phyloP scores from a whole-genome alignment of 345 rosid species.

The Populus ilicifolia region DNA sequence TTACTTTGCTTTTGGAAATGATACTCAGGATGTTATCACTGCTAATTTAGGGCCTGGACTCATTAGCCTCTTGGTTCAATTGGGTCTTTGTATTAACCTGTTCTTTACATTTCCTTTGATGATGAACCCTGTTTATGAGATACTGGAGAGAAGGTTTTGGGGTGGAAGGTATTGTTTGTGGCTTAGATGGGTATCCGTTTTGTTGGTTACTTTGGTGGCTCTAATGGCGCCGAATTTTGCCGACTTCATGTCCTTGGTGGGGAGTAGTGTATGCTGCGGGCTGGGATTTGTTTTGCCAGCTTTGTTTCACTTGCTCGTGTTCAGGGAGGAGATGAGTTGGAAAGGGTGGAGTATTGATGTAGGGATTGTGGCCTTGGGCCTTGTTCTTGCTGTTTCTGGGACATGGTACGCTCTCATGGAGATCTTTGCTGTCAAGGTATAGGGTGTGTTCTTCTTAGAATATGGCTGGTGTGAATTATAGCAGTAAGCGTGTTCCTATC shows the following conservation, averaged over 20 bases:
- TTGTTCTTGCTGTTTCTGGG: constrained; percentile 61
- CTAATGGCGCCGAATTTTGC: constrained; percentile 77
- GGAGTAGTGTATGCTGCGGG: constrained; percentile 80
- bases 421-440: constrained; percentile 39
- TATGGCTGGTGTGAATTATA: background rate
- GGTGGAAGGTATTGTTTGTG: constrained; percentile 65
- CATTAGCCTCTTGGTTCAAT: constrained; percentile 57
- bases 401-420: constrained; percentile 69
- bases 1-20: constrained; percentile 71
- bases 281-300: constrained; percentile 80
- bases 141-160: constrained; percentile 64
- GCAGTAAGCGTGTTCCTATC: background rate
- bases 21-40: constrained; percentile 74
- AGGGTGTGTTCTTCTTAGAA: background rate
- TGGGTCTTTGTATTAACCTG: constrained; percentile 78
- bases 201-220: constrained; percentile 58
- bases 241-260: constrained; percentile 81
- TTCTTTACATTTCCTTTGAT: constrained; percentile 89
- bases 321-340: constrained; percentile 76
- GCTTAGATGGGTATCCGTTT: constrained; percentile 72
- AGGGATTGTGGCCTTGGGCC: constrained; percentile 51
- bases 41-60: constrained; percentile 61
- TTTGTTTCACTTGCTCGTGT: constrained; percentile 70
- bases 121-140: constrained; percentile 93
- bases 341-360: constrained; percentile 48